phyloP scores from a whole-genome alignment of 495 filamentous ascomycete species.

The Annulohypoxylon maeteangense region DNA sequence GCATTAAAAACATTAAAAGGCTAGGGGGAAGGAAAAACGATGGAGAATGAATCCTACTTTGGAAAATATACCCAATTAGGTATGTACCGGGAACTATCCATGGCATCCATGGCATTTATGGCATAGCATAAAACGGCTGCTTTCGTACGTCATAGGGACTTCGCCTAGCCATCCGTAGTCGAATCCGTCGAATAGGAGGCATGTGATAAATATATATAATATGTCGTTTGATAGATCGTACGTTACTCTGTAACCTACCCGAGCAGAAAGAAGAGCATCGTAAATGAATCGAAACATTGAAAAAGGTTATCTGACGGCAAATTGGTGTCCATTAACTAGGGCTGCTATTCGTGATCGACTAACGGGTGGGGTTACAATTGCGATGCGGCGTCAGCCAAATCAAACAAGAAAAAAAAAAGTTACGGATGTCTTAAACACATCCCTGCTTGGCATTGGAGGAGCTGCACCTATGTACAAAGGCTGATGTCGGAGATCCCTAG shows the following conservation, averaged over 20 bases:
- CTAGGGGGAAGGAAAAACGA: not conserved
- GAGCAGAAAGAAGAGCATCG: constrained; percentile 1
- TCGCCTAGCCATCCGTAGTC: constrained; percentile 27
- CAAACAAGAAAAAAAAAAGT: constrained; percentile 8
- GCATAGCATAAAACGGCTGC: constrained; percentile 4
- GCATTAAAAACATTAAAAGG: constrained; percentile 10
- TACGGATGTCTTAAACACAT: constrained; percentile 20
- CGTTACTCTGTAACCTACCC: constrained; percentile 15
- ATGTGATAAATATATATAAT: constrained; percentile 29
- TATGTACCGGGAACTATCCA: constrained; percentile 2
- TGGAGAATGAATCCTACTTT: constrained; percentile 7
- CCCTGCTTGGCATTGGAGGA: constrained; percentile 12
- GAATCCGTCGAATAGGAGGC: constrained; percentile 36
- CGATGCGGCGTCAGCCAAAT: constrained; percentile 30
- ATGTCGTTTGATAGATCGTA: constrained; percentile 7
- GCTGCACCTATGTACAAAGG: constrained; percentile 3
- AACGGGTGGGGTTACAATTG: constrained; percentile 21
- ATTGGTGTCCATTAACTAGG: not conserved
- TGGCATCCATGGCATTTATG: not conserved
- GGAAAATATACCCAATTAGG: constrained; percentile 13
- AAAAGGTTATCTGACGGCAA: not conserved
- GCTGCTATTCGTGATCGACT: constrained; percentile 11
- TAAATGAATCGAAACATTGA: constrained; percentile 1
- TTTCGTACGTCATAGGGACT: constrained; percentile 35
- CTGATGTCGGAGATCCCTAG: constrained; percentile 20